Conservation (phyloP, 2,329 filamentous ascomycete species). For the Fusarium sacchari region DNA sequence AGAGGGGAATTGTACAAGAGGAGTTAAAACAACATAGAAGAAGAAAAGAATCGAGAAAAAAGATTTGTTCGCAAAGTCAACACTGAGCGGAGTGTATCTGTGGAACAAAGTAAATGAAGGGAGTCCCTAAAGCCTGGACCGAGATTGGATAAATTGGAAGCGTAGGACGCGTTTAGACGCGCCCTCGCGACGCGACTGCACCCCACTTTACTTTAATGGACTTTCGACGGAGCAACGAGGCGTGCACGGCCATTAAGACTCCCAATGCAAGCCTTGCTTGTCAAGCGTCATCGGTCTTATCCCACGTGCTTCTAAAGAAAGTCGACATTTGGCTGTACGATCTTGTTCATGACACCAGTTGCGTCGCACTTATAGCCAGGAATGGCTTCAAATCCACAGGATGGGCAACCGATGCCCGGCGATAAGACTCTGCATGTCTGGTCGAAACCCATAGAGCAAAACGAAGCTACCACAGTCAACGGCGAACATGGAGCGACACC, state of each 20-base stretch:
- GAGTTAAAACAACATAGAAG: background rate
- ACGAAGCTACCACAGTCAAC: constrained; percentile 27
- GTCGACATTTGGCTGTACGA: constrained; percentile 22
- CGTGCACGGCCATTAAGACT: constrained; percentile 35
- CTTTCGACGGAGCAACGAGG: constrained; percentile 30
- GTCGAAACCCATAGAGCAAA: constrained; percentile 49
- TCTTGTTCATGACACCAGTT: constrained; percentile 43
- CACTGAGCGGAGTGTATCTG: constrained; percentile 35
- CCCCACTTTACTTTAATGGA: constrained; percentile 48
- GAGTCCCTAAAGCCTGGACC: constrained; percentile 38
- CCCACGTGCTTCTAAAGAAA: constrained; percentile 35
- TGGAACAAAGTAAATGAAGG: constrained; percentile 36
- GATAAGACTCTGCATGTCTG: constrained; percentile 51
- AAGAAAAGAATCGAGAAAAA: constrained; percentile 14
- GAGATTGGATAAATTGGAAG: constrained; percentile 40
- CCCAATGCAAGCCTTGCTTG: constrained; percentile 30
- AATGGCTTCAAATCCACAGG: constrained; percentile 48
- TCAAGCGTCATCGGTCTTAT: constrained; percentile 42
- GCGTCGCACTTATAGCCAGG: constrained; percentile 46
- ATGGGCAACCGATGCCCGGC: constrained; percentile 38
- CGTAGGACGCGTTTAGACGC: constrained; percentile 48
- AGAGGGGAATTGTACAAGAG: background rate
- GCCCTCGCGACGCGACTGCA: constrained; percentile 43
- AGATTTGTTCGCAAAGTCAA: constrained; percentile 34
- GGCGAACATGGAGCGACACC: constrained; percentile 33